A percentile compares a stretch with the other conserved stretches of the same genome.
These are phyloP conservation scores for Acer negundo DNA, from an alignment of 345 rosid species.

Conservation along the genomic window DNA sequence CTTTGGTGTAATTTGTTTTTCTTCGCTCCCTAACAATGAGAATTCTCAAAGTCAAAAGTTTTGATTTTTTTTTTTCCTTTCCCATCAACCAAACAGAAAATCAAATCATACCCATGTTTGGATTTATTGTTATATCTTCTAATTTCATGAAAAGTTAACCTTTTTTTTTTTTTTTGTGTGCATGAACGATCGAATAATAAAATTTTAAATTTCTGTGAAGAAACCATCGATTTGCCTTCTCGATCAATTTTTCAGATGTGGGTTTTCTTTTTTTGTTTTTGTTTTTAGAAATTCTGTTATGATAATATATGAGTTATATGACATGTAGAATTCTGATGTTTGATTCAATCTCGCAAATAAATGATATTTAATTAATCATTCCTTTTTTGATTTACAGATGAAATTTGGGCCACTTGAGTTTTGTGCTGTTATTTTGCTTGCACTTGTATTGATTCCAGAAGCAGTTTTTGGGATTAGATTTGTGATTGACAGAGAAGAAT, in stretches of 20 bases:
- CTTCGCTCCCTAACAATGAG: not conserved
- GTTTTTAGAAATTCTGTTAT: not conserved
- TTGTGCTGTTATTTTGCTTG: constrained; percentile 34
- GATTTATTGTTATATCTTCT: not conserved
- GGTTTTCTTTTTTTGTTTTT: not conserved
- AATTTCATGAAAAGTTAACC: not conserved
- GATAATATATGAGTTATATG: not conserved
- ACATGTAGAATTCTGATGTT: not conserved
- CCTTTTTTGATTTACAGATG: constrained; percentile 36
- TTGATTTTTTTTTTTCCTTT: not conserved
- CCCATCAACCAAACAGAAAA: not conserved
- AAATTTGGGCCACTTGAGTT: constrained; percentile 28
- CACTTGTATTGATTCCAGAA: constrained; percentile 28
- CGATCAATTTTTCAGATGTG: not conserved
- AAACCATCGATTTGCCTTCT: not conserved
- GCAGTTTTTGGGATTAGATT: constrained; percentile 54
- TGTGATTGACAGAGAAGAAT: constrained; percentile 66
- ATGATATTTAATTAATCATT: not conserved
- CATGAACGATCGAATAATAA: not conserved
- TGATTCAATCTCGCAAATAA: not conserved
- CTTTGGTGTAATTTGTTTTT: not conserved
- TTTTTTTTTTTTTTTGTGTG: not conserved
- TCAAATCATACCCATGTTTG: constrained; percentile 8
- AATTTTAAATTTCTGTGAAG: not conserved
- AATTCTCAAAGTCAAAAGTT: not conserved